Evolutionary conservation across 768 basidiomycete species (phyloP).

Genomic region (Rhizopogon vulgaris): DNA sequence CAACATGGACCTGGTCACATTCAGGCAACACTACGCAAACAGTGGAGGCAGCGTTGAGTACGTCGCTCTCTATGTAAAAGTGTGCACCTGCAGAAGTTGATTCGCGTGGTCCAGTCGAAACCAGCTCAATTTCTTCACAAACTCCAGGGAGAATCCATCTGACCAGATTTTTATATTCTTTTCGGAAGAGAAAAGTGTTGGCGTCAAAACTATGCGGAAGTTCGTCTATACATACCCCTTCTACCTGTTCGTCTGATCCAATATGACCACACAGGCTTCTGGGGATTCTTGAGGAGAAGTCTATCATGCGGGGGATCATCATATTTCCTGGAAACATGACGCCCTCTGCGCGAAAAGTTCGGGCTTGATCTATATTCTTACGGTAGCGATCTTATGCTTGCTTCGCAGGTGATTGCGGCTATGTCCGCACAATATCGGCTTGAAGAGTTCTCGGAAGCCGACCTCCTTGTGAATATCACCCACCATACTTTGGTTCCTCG

Average conservation of each 20-base stretch:
- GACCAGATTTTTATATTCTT: conserved; percentile 94
- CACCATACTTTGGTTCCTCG: conserved; percentile 92
- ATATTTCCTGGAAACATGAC: conserved; percentile 97
- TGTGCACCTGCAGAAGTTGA: neutral
- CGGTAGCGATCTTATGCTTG: neutral
- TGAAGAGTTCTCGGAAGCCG: conserved; percentile 95
- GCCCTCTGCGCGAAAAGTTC: conserved; percentile 89
- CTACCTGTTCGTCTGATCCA: neutral
- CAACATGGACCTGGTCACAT: conserved; percentile 75
- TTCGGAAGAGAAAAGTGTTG: conserved; percentile 92
- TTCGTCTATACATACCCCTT: conserved; percentile 32
- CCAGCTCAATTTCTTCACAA: conserved; percentile 87
- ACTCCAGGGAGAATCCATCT: conserved; percentile 52
- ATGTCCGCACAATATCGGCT: conserved; percentile 83
- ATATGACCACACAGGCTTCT: conserved; percentile 54
- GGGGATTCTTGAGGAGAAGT: conserved; percentile 85
- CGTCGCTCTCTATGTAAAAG: conserved; percentile 27
- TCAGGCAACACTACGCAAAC: conserved; percentile 68
- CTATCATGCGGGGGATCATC: conserved; percentile 86
- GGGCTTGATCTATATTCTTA: conserved; percentile 8
- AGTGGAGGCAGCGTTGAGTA: conserved; percentile 80
- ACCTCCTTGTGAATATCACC: conserved; percentile 95
- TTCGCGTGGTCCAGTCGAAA: conserved; percentile 54
- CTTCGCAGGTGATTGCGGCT: conserved; percentile 76
- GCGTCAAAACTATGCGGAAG: conserved; percentile 98